phyloP scores from a whole-genome alignment of 2,329 filamentous ascomycete species.

The Exophiala alcalophila region DNA sequence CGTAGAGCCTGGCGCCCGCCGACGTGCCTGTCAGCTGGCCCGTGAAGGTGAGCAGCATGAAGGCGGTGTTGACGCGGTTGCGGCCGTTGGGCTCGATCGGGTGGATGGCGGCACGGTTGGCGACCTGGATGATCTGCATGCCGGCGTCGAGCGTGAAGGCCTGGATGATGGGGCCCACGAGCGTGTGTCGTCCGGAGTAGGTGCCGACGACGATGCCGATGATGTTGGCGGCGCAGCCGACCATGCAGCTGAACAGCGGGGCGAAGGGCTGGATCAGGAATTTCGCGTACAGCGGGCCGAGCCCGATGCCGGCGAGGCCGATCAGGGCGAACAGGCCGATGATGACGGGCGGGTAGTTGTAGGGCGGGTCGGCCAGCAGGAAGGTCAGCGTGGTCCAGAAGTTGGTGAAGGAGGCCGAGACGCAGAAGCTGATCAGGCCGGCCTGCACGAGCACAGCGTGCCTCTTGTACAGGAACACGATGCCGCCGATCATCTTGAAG shows the following conservation, averaged over 20 bases:
- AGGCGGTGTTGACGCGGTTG: constrained; percentile 76
- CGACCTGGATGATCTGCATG: constrained; percentile 69
- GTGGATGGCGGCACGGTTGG: constrained; percentile 69
- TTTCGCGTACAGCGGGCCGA: constrained; percentile 67
- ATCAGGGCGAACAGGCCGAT: constrained; percentile 80
- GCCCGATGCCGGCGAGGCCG: constrained; percentile 65
- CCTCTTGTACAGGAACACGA: constrained; percentile 60
- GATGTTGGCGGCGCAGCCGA: constrained; percentile 60
- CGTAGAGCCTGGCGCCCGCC: constrained; percentile 57
- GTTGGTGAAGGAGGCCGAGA: constrained; percentile 59
- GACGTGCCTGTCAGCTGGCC: constrained; percentile 71
- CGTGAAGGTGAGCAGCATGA: constrained; percentile 73
- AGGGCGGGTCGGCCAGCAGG: constrained; percentile 67
- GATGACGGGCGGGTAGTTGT: constrained; percentile 62
- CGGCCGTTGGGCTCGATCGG: constrained; percentile 66
- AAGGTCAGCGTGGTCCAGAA: constrained; percentile 80
- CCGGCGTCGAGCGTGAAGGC: constrained; percentile 70
- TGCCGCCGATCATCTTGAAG: constrained; percentile 59
- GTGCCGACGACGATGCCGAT: constrained; percentile 65
- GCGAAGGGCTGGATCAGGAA: constrained; percentile 64
- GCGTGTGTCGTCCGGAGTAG: constrained; percentile 61
- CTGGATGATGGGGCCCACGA: constrained; percentile 71
- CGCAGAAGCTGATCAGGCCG: constrained; percentile 64
- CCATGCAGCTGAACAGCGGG: constrained; percentile 64
- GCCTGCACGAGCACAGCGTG: constrained; percentile 69